Evolutionary conservation across 345 rosid species (phyloP), one percentile per base, ranked within the genome.

Genomic region (Aquilaria yunnanensis): DNA sequence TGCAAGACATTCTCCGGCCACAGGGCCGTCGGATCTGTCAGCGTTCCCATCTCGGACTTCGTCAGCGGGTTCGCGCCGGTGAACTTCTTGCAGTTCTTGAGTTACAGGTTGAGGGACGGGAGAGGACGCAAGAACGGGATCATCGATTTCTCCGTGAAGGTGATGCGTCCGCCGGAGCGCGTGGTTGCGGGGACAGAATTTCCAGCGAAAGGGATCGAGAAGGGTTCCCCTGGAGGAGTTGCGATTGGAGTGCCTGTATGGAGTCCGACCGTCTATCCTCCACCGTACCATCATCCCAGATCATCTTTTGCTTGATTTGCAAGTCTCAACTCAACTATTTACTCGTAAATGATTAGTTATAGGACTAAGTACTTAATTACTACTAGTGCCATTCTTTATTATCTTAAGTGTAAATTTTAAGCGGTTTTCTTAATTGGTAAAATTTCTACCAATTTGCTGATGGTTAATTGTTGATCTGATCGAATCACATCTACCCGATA

Each of bases 11-110:
- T 73, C 0, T 65, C 73, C 2, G 76, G 77, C 0, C 70, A 67
- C 12, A 80, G 70, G 64, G 55, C 5, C 23, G 70, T 87, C 6
- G 95, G 92, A 0, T 34, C 14, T 2, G 85, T 74, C 0, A 75
- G 57, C 12, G 66, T 90, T 31, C 93, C 96, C 0, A 69, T 81
- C 32, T 67, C 85, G 0, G 96, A 90, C 69, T 79, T 90, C 34
- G 10, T 80, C 0, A 87, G 82, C 14, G 88, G 83, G 5, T 74
- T 72, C 47, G 46, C 70, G 1, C 91, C 89, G 0, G 77, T 51
- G 16, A 82, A 76, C n/a, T 72, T 77, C 67, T 59, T 84, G 32
- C 90, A 82, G 6, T 78, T 90, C 47, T 70, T 90, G 81, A 90
- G 96, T 66, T 88, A 88, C 32, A 73, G 97, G 56, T 70, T 91